Evolutionary conservation across 2,329 filamentous ascomycete genomes (phyloP), one percentile per base, ranked within the genome.

Genomic region (Fusarium pseudoanthophilum): DNA sequence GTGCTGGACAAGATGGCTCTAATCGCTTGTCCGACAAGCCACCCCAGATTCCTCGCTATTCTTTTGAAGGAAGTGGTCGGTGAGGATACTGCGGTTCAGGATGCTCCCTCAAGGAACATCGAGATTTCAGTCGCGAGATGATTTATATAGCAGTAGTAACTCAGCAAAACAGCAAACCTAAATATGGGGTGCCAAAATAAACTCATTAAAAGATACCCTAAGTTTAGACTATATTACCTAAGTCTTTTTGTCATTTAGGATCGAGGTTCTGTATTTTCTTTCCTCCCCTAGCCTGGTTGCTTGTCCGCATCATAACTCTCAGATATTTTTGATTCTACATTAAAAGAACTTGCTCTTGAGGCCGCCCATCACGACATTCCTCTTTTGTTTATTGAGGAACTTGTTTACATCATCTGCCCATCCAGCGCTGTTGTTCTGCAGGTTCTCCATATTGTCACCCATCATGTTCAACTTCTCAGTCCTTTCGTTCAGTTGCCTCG

Each of bases 331-430:
- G 30, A 37, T 21, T 34, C 34, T 18, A 11, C 11, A 55, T 61
- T 75, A 83, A 60, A 83, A 82, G 55, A 90, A 91, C 77, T 90
- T 90, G 78, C 88, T 85, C 79, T 89, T 91, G 24, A 92, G 83
- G 68, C 88, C 86, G 3, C 95, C 94, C 75, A 97, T 83, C 20
- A 97, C 85, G 73, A 96, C 86, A 72, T 93, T 95, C 80, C 91
- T 90, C 88, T 98, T 98, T 85, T 98, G 95, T 83, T 92, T 92
- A 65, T 87, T 88, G 9, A 97, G 92, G 81, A 90, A 98, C 81
- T 97, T 98, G 78, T 90, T 92, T 59, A 97, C 95, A 79, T 97
- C 95, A 37, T 95, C 90, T 20, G 94, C 92, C 91, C 94, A 98
- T 24, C 91, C 92, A 62, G 90, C 90, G 79, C 93, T 97, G 75